phyloP scores from a whole-genome alignment of 768 basidiomycete genomes.

The Trichaptum fuscoviolaceum region DNA sequence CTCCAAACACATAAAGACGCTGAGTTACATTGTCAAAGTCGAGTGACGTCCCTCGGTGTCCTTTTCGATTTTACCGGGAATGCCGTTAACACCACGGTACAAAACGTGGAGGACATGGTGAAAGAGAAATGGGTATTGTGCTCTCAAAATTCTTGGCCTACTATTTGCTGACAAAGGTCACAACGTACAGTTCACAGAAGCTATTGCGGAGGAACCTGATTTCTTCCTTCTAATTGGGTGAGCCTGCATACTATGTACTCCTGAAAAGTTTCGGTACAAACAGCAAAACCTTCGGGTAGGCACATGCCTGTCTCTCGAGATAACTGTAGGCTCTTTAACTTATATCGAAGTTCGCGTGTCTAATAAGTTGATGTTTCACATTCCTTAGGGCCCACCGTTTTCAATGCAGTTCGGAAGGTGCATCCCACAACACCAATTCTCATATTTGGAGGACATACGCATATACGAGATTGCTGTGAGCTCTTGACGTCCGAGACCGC shows the following conservation, averaged over 20 bases:
- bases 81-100: slow-evolving; percentile 67
- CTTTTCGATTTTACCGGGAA: slow-evolving; percentile 74
- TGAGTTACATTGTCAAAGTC: slow-evolving; percentile 24
- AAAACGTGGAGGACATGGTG: slow-evolving; percentile 68
- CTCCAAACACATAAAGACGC: neutral
- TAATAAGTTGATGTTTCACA: slow-evolving; percentile 3
- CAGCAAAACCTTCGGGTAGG: slow-evolving; percentile 28
- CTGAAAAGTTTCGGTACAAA: neutral
- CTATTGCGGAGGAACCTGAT: slow-evolving; percentile 77
- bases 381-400: slow-evolving; percentile 59
- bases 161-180: too few species aligned
- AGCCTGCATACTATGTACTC: slow-evolving; percentile 16
- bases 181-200: slow-evolving; percentile 57
- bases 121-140: slow-evolving; percentile 65
- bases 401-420: slow-evolving; percentile 64
- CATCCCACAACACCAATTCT: slow-evolving; percentile 76
- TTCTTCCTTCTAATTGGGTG: slow-evolving; percentile 73
- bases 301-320: slow-evolving; percentile 80
- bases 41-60: slow-evolving; percentile 76
- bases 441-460: slow-evolving; percentile 78
- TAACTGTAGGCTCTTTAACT: slow-evolving; percentile 42
- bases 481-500: slow-evolving; percentile 21
- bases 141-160: neutral
- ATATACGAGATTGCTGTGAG: slow-evolving; percentile 71
- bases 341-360: neutral